A percentile compares a stretch with the other conserved stretches of the same genome.
These are phyloP conservation scores for Euphorbia schlechtendalii DNA, from an alignment of 441 rosid genomes.

Conservation along the genomic window DNA sequence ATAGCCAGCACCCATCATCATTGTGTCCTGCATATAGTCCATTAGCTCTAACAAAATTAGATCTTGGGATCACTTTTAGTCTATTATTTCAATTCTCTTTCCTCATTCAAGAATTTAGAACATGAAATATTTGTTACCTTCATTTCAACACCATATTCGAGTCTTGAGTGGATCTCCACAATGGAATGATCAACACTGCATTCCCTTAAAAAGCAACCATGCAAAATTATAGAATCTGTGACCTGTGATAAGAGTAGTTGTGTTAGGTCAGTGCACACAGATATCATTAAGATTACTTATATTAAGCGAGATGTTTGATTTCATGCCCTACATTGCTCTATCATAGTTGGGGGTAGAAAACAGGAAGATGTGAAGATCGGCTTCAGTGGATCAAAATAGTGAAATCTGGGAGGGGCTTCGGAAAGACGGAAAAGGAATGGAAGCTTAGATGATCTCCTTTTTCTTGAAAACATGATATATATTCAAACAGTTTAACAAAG, in stretches of 20 bases:
- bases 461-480: background rate
- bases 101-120: background rate
- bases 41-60: background rate
- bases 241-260: constrained; percentile 27
- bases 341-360: constrained; percentile 80
- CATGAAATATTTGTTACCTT: constrained; percentile 33
- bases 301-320: background rate
- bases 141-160: constrained; percentile 69
- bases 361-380: constrained; percentile 84
- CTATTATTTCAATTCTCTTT: background rate
- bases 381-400: constrained; percentile 73
- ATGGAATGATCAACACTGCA: constrained; percentile 69
- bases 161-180: constrained; percentile 69
- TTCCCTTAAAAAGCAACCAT: constrained; percentile 83
- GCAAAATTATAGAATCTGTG: constrained; percentile 60
- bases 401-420: constrained; percentile 57
- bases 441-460: constrained; percentile 4
- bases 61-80: background rate
- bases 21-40: constrained; percentile 43
- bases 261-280: constrained; percentile 10
- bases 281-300: constrained; percentile 6
- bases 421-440: constrained; percentile 10
- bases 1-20: constrained; percentile 87
- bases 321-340: constrained; percentile 60
- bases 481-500: constrained; percentile 21